Base-by-base conservation (phyloP, 169 alveolate species). In the Plasmodium ovale region DNA sequence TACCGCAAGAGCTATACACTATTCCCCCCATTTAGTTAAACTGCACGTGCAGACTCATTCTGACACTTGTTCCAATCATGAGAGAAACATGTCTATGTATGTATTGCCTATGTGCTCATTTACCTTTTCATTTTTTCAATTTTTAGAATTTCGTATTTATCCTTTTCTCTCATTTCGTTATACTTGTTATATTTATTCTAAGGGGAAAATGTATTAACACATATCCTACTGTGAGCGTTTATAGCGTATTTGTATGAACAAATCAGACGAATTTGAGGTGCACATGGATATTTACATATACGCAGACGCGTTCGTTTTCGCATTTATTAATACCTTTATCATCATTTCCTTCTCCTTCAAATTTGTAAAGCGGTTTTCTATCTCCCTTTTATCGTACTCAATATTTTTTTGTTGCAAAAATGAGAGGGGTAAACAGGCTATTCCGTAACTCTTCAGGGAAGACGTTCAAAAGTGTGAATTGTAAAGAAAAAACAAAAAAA, bases 281-380 rank as follows among this genome's bases (percentile, higher is more conserved):
- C 29, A 53, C 0, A 64, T 64, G 35, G 7, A 27, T 64, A 33
- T 64, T 4, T 25, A 59, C 27, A 25, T 59, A 59, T 25, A 59
- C 16, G 42, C 16, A 27, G 7, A 59, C 42, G 27, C 42, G 27
- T n/a, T n/a, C n/a, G n/a, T n/a, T n/a, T n/a, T n/a, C n/a, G n/a
- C n/a, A n/a, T n/a, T n/a, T n/a, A n/a, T n/a, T n/a, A n/a, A 14
- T 77, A 77, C 89, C 21, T 77, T 77, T 27, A 77, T 77, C 79
- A 77, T 23, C 39, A 19, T 65, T 77, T 77, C 89, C 56, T 77
- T 77, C 49, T 77, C 89, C 47, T 77, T 77, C 37, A 77, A 64
- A 19, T 51, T 77, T 16, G 33, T 56, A 77, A 77, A 77, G 23
- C 89, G 89, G 16, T 64, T 3, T 39, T 77, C 89, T 29, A 77